phyloP scores from a whole-genome alignment of 2,329 filamentous ascomycete species.

The Aspergillus felis region DNA sequence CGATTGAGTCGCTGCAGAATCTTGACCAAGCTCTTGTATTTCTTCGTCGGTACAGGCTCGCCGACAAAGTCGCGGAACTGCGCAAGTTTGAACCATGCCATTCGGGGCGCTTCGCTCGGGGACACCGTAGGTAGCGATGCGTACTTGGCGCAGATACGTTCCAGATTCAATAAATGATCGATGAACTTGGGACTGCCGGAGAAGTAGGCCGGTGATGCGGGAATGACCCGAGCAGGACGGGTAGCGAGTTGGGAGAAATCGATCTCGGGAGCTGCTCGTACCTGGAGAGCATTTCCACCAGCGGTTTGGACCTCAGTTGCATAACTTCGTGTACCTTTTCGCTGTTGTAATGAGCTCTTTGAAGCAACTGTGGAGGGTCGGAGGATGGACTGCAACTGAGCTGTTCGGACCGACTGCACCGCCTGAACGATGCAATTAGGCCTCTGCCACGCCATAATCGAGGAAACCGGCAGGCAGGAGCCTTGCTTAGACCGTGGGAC shows the following conservation, averaged over 20 bases:
- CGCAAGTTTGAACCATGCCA: constrained; percentile 75
- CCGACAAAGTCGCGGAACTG: constrained; percentile 70
- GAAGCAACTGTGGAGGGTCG: constrained; percentile 30
- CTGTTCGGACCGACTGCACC: constrained; percentile 29
- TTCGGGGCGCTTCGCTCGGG: constrained; percentile 62
- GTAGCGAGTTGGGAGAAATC: constrained; percentile 28
- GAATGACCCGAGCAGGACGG: constrained; percentile 67
- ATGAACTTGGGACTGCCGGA: constrained; percentile 80
- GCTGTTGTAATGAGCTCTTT: constrained; percentile 10
- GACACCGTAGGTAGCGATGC: constrained; percentile 67
- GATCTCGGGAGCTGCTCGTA: constrained; percentile 26
- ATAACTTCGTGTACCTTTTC: constrained; percentile 22
- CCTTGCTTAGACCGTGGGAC: constrained; percentile 2
- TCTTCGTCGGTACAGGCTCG: constrained; percentile 69
- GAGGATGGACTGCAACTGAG: constrained; percentile 40
- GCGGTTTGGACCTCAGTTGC: constrained; percentile 25
- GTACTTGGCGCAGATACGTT: constrained; percentile 68
- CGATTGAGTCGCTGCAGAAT: constrained; percentile 76
- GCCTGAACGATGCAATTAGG: constrained; percentile 33
- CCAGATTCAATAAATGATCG: constrained; percentile 73
- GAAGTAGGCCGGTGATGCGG: constrained; percentile 91
- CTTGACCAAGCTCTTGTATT: constrained; percentile 72
- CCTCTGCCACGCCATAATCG: constrained; percentile 36
- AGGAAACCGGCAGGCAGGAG: constrained; percentile 9
- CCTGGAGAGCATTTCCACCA: neutral